phyloP scores from a whole-genome alignment of 805 yeast species.

The Ogataea populi-albae region DNA sequence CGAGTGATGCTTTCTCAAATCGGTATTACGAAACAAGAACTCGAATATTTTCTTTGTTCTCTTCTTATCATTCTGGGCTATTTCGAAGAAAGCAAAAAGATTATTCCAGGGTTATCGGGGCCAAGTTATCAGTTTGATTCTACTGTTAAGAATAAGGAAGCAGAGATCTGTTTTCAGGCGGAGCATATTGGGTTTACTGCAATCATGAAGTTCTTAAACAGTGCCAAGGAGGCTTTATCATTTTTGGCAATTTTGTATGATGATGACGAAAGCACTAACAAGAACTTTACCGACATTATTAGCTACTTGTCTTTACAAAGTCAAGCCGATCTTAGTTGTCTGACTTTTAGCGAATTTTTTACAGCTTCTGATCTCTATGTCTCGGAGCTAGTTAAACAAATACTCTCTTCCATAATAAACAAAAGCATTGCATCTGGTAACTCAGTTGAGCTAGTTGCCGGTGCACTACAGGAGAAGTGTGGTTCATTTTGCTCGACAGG shows the following conservation, averaged over 20 bases:
- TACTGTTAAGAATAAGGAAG: slow-evolving; percentile 39
- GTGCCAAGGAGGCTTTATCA: slow-evolving; percentile 86
- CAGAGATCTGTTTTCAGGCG: slow-evolving; percentile 76
- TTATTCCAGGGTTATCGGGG: slow-evolving; percentile 59
- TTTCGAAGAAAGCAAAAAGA: slow-evolving; percentile 61
- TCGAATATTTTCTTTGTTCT: slow-evolving; percentile 71
- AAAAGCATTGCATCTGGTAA: slow-evolving; percentile 89
- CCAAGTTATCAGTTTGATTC: slow-evolving; percentile 52
- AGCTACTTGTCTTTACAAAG: slow-evolving; percentile 64
- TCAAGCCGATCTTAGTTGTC: slow-evolving; percentile 61
- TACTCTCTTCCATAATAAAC: slow-evolving; percentile 84
- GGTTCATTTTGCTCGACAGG: slow-evolving; percentile 92
- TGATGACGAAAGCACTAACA: slow-evolving; percentile 46
- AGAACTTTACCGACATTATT: slow-evolving; percentile 61
- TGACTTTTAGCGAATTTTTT: slow-evolving; percentile 74
- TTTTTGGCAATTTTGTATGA: slow-evolving; percentile 79
- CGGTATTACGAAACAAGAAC: slow-evolving; percentile 46
- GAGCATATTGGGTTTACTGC: slow-evolving; percentile 88
- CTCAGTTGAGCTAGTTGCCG: slow-evolving; percentile 85
- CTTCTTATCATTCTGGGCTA: slow-evolving; percentile 66
- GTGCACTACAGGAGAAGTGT: slow-evolving; percentile 85
- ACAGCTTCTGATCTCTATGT: slow-evolving; percentile 59
- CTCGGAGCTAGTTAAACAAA: slow-evolving; percentile 71
- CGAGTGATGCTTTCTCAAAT: slow-evolving; percentile 42
- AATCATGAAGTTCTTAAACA: slow-evolving; percentile 65